Evolutionary conservation across 495 filamentous ascomycete genomes (phyloP).

Genomic region (Amphirosellinia nigrospora): DNA sequence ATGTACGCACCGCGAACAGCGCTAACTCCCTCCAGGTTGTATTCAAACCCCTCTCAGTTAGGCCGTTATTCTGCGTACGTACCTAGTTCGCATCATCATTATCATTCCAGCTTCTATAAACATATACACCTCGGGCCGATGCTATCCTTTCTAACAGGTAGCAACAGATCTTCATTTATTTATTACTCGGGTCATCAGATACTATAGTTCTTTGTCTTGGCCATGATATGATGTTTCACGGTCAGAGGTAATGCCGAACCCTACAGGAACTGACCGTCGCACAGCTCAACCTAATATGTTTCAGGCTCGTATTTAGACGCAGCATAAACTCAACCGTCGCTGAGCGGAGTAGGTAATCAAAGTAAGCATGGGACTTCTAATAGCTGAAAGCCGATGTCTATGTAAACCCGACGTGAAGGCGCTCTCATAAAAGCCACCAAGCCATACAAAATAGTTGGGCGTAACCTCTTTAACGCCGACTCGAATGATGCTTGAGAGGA

Average conservation of each 20-base stretch:
- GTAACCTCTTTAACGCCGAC: too few relatives aligned
- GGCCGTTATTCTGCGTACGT: background rate
- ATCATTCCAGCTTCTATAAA: background rate
- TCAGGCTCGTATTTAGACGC: conserved; percentile 4
- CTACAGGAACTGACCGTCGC: background rate
- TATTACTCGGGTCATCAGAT: background rate
- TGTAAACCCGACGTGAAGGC: background rate
- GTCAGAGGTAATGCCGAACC: background rate
- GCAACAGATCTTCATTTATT: background rate
- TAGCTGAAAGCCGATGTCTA: background rate
- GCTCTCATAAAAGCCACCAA: background rate
- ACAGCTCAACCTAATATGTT: conserved; percentile 8
- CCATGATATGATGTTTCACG: conserved; percentile 9
- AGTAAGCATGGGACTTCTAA: background rate
- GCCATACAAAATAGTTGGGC: background rate
- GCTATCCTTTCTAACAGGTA: background rate
- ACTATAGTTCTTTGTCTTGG: background rate
- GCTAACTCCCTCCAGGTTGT: background rate
- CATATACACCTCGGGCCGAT: background rate
- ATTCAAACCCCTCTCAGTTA: background rate
- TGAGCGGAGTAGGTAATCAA: background rate
- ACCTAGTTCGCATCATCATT: too few relatives aligned
- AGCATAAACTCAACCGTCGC: background rate
- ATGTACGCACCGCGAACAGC: background rate
- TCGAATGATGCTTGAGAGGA: too few relatives aligned